Evolutionary conservation across 495 filamentous ascomycete species (phyloP).

Genomic region (Aspergillus carlsbadensis): DNA sequence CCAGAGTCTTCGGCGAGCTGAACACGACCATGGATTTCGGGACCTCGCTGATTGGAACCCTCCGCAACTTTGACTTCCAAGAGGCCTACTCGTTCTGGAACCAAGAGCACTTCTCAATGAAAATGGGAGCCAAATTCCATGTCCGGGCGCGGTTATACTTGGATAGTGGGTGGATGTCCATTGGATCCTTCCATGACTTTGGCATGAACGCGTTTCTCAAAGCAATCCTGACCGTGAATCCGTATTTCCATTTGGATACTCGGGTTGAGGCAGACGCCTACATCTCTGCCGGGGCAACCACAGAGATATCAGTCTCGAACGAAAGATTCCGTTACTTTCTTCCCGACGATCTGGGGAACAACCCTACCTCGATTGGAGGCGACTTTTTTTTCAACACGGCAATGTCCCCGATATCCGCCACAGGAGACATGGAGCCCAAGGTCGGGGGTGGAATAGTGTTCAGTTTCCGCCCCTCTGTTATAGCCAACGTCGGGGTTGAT

Average conservation of each 20-base stretch:
- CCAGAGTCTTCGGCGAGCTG: background rate
- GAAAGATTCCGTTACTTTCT: too few relatives aligned
- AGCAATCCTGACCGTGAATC: constrained; percentile 3
- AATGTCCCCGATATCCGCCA: too few relatives aligned
- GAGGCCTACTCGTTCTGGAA: constrained; percentile 1
- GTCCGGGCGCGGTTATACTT: background rate
- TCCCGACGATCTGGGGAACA: too few relatives aligned
- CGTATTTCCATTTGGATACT: background rate
- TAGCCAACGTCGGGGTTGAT: too few relatives aligned
- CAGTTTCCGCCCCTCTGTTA: too few relatives aligned
- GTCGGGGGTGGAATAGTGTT: too few relatives aligned
- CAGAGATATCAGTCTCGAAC: too few relatives aligned
- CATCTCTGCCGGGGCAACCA: background rate
- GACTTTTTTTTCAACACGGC: too few relatives aligned
- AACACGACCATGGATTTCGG: constrained; percentile 7
- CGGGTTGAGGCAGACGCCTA: background rate
- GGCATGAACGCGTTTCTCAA: background rate
- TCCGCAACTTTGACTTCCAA: background rate
- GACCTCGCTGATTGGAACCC: background rate
- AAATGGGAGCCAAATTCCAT: background rate
- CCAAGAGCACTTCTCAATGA: background rate
- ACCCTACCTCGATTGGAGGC: too few relatives aligned
- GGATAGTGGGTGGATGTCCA: background rate
- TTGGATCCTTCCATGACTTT: constrained; percentile 1
- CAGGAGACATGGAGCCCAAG: too few relatives aligned